Conservation (phyloP, 1,139 yeast species). For the Candida sanyaensis region DNA sequence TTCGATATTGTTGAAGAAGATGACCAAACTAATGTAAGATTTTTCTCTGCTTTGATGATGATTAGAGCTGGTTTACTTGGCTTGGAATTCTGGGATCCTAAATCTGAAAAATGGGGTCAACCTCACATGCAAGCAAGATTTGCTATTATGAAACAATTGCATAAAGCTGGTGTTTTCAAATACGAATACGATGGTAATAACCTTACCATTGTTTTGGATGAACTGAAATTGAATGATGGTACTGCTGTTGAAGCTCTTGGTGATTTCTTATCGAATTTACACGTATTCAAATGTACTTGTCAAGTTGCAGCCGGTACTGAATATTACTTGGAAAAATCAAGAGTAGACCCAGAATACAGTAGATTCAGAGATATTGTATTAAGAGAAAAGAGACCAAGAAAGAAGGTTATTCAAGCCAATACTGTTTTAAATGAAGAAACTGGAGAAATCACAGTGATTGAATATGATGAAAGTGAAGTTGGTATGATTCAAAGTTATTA, state of each 20-base stretch:
- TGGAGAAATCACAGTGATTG: slow-evolving; percentile 55
- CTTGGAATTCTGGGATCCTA: slow-evolving; percentile 86
- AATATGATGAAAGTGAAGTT: slow-evolving; percentile 70
- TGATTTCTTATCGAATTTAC: slow-evolving; percentile 69
- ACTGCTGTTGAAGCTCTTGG: slow-evolving; percentile 76
- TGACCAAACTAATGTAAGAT: slow-evolving; percentile 65
- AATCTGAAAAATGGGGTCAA: slow-evolving; percentile 84
- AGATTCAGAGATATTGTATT: slow-evolving; percentile 68
- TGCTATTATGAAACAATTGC: slow-evolving; percentile 75
- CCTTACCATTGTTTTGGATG: slow-evolving; percentile 59
- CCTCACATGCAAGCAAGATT: slow-evolving; percentile 95
- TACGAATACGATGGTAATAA: slow-evolving; percentile 58
- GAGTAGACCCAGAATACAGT: slow-evolving; percentile 64
- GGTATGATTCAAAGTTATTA: slow-evolving; percentile 80
- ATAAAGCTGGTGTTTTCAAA: slow-evolving; percentile 66
- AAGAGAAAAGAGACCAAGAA: slow-evolving; percentile 75
- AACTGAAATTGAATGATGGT: slow-evolving; percentile 54
- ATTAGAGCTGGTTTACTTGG: slow-evolving; percentile 84
- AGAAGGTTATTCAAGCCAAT: slow-evolving; percentile 82
- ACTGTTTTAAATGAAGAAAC: slow-evolving; percentile 42
- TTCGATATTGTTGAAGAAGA: slow-evolving; percentile 63
- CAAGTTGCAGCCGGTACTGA: slow-evolving; percentile 64
- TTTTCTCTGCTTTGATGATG: slow-evolving; percentile 75
- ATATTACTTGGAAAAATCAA: slow-evolving; percentile 66
- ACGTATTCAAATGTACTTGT: slow-evolving; percentile 76